Evolutionary conservation across 192 early-diverging fungal species (phyloP).

Genomic region (Phlyctochytrium bullatum): DNA sequence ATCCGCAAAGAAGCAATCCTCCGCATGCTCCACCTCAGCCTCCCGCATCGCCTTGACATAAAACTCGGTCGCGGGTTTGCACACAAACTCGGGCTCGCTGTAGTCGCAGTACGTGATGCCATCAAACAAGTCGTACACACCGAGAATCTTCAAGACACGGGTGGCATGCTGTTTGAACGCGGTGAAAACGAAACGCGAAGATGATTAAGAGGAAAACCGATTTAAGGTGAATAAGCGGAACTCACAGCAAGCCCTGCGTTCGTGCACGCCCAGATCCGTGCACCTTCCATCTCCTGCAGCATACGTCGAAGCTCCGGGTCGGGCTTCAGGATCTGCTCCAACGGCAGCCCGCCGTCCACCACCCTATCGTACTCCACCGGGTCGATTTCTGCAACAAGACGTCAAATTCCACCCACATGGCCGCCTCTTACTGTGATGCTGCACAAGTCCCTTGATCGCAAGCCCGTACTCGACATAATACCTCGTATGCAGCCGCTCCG

Average conservation of each 20-base stretch:
- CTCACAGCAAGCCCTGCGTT: neutral
- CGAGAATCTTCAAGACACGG: neutral
- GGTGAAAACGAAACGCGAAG: too few relatives aligned
- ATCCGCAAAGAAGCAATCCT: neutral
- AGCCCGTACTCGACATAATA: neutral
- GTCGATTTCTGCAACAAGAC: too few relatives aligned
- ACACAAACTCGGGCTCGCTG: neutral
- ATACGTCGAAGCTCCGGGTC: neutral
- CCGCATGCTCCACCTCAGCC: neutral
- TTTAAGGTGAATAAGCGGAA: neutral
- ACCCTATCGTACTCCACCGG: neutral
- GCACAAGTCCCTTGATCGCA: neutral
- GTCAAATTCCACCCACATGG: neutral
- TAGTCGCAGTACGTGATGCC: conserved; percentile 2
- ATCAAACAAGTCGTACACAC: neutral
- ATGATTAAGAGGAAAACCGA: neutral
- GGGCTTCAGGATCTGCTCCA: neutral
- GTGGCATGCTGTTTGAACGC: neutral
- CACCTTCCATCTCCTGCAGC: neutral
- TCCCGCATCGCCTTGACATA: neutral
- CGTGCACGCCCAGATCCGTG: neutral
- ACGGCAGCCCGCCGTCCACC: neutral
- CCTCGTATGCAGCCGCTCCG: neutral
- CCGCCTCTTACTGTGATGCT: neutral
- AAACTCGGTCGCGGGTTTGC: neutral